Percentiles rank a stretch among this genome's conserved stretches.
Evolutionary conservation across 768 basidiomycete species (phyloP).

Genomic region (Tephrocybe sp.): DNA sequence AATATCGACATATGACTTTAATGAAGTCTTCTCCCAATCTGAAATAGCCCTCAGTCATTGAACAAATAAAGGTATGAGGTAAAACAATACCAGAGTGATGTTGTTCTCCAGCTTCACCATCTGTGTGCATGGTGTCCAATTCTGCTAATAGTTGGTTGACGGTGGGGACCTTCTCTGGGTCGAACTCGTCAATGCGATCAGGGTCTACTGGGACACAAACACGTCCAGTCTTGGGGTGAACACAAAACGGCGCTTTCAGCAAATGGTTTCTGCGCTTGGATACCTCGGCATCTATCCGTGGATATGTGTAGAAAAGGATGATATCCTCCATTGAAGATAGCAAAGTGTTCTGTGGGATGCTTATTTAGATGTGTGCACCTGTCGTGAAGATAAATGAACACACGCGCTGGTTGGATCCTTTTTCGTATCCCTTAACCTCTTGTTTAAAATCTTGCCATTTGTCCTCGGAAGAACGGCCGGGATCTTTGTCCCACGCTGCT

Average conservation of each 20-base stretch:
- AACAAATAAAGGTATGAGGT: neutral
- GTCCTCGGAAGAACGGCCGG: conserved; percentile 52
- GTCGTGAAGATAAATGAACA: conserved; percentile 14
- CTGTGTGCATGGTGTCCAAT: conserved; percentile 47
- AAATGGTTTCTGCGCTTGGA: conserved; percentile 97
- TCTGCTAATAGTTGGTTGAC: conserved; percentile 80
- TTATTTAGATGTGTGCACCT: neutral
- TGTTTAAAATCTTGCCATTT: conserved; percentile 73
- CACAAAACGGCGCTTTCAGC: conserved; percentile 95
- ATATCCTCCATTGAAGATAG: conserved; percentile 76
- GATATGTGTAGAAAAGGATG: conserved; percentile 92
- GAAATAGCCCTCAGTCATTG: neutral
- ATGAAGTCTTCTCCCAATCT: conserved; percentile 86
- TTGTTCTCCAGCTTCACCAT: conserved; percentile 30
- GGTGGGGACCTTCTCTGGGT: conserved; percentile 85
- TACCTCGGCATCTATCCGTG: conserved; percentile 94
- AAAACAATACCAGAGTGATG: conserved; percentile 45
- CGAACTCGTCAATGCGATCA: conserved; percentile 67
- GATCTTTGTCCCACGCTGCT: conserved; percentile 54
- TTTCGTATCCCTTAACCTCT: conserved; percentile 29
- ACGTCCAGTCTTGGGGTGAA: conserved; percentile 94
- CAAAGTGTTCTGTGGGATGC: conserved; percentile 26
- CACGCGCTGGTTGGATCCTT: conserved; percentile 31
- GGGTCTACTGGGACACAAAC: conserved; percentile 94
- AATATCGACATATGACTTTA: conserved; percentile 89